Evolutionary conservation across 306 rosid species (phyloP).

Genomic region (Begonia peltatifolia): DNA sequence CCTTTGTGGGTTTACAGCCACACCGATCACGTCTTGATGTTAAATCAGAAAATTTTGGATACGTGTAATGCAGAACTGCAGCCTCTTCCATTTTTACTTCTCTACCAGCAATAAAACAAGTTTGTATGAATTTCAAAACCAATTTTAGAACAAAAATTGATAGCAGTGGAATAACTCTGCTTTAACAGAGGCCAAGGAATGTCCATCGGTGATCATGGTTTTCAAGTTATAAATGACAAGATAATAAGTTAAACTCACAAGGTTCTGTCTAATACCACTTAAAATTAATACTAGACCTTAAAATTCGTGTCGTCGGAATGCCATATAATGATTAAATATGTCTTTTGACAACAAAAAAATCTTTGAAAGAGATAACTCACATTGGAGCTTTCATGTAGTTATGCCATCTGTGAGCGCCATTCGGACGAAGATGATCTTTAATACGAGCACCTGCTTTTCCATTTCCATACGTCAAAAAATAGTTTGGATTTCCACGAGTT

Average conservation of each 20-base stretch:
- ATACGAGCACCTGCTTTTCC: constrained; percentile 97
- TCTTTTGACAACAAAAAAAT: constrained; percentile 8
- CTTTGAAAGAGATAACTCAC: constrained; percentile 30
- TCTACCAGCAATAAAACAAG: constrained; percentile 17
- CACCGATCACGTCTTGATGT: constrained; percentile 93
- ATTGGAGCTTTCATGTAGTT: constrained; percentile 85
- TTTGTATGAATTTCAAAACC: too few relatives aligned
- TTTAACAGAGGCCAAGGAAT: too few relatives aligned
- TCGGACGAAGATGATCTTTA: constrained; percentile 93
- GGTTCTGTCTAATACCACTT: too few relatives aligned
- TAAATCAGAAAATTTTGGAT: constrained; percentile 82
- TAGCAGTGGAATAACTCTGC: too few relatives aligned
- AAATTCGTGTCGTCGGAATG: neutral
- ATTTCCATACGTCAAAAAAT: constrained; percentile 89
- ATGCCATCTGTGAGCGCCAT: constrained; percentile 99
- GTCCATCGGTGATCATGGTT: too few relatives aligned
- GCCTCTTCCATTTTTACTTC: constrained; percentile 96
- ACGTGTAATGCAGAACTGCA: constrained; percentile 94
- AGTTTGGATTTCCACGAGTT: constrained; percentile 93
- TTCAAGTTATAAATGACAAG: too few relatives aligned
- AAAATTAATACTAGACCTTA: neutral
- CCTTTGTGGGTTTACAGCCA: constrained; percentile 95
- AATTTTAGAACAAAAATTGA: too few relatives aligned
- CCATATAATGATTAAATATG: neutral
- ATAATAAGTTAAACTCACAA: too few relatives aligned